Conservation (phyloP, 768 basidiomycete genomes). For the Rhizopogon rudus region DNA sequence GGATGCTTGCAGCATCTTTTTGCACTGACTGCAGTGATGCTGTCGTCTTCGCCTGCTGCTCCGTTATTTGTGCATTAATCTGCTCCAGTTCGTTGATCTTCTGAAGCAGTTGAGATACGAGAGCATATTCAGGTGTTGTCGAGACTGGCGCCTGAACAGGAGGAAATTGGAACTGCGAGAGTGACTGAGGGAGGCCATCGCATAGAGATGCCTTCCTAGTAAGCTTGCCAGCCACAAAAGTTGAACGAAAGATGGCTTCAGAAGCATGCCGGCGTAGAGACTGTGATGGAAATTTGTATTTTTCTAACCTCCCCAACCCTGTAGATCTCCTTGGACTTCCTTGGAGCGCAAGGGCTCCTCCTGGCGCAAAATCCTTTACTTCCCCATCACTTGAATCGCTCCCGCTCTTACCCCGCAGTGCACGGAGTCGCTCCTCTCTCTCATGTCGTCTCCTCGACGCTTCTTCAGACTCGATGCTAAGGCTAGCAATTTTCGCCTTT, state of each 20-base stretch:
- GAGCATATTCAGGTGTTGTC: slow-evolving; percentile 36
- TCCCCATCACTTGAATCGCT: slow-evolving; percentile 26
- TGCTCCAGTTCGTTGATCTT: slow-evolving; percentile 79
- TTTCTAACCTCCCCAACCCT: slow-evolving; percentile 7
- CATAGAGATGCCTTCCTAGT: slow-evolving; percentile 15
- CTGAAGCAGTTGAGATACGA: slow-evolving; percentile 65
- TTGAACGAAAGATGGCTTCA: slow-evolving; percentile 15
- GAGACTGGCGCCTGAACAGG: slow-evolving; percentile 11
- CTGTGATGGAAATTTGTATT: slow-evolving; percentile 14
- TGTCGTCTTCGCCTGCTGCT: slow-evolving; percentile 59
- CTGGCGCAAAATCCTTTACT: slow-evolving; percentile 60
- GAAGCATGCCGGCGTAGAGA: slow-evolving; percentile 23
- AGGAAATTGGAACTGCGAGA: slow-evolving; percentile 15
- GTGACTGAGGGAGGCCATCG: slow-evolving; percentile 19
- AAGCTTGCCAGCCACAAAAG: background rate
- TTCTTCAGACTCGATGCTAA: slow-evolving; percentile 21
- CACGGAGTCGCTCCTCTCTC: slow-evolving; percentile 49
- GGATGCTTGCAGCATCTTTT: slow-evolving; percentile 66
- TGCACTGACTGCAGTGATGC: slow-evolving; percentile 64
- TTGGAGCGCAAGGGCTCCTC: slow-evolving; percentile 34
- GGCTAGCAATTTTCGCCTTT: slow-evolving; percentile 43
- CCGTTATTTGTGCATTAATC: slow-evolving; percentile 60
- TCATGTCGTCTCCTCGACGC: slow-evolving; percentile 24
- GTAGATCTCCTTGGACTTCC: background rate
- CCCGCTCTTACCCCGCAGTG: slow-evolving; percentile 39